Percentiles rank a stretch among this genome's conserved stretches.
Evolutionary conservation across 2,329 filamentous ascomycete genomes (phyloP).

Genomic region (Clonostachys rosea): DNA sequence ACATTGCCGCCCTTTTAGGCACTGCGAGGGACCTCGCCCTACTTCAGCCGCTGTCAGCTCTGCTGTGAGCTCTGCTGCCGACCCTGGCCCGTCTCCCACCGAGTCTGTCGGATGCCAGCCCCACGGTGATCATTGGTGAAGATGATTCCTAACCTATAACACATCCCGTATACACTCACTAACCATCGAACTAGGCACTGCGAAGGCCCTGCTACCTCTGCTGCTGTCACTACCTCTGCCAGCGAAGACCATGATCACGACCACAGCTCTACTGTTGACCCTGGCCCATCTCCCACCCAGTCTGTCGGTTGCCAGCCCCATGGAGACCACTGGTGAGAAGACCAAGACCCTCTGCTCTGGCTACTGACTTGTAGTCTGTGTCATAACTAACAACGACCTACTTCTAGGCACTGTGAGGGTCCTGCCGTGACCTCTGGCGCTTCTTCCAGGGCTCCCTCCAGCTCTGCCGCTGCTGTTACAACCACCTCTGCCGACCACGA

Average conservation of each 20-base stretch:
- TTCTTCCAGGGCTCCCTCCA: no score
- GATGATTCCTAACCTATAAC: neutral
- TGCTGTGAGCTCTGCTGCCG: slow-evolving; percentile 5
- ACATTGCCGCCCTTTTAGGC: neutral
- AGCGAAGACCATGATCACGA: neutral
- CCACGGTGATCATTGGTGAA: slow-evolving; percentile 28
- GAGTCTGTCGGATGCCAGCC: slow-evolving; percentile 25
- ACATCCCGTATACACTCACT: neutral
- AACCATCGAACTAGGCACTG: neutral
- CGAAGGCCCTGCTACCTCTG: slow-evolving; percentile 1
- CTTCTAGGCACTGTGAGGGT: slow-evolving; percentile 10
- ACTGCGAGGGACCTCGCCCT: slow-evolving; percentile 8
- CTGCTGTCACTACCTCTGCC: neutral
- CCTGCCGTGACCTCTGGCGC: slow-evolving; percentile 1
- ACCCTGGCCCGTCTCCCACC: slow-evolving; percentile 22
- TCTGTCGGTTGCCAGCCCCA: slow-evolving; percentile 24
- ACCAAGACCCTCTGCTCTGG: neutral
- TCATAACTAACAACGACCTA: neutral
- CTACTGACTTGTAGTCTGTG: no score
- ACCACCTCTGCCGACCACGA: neutral
- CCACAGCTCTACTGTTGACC: slow-evolving; percentile 4
- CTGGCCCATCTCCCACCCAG: slow-evolving; percentile 20
- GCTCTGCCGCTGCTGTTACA: neutral
- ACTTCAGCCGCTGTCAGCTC: slow-evolving; percentile 1
- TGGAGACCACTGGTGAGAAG: slow-evolving; percentile 27